phyloP scores from a whole-genome alignment of 2,329 filamentous ascomycete species.

The Alternaria panax region DNA sequence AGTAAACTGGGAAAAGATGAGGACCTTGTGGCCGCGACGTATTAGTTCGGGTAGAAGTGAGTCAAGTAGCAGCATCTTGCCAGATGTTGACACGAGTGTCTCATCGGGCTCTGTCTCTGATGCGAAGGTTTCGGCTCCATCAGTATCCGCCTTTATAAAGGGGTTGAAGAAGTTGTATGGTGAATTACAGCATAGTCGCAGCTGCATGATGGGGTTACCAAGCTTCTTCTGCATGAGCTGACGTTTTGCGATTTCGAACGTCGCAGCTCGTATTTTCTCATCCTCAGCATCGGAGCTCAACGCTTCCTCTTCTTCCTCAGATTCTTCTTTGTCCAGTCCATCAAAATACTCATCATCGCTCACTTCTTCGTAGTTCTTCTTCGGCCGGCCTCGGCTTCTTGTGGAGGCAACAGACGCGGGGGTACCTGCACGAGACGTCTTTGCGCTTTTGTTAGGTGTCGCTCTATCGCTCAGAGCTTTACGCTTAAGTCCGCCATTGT shows the following conservation, averaged over 20 bases:
- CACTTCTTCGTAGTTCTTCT: slow-evolving; percentile 70
- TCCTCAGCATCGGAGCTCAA: slow-evolving; percentile 61
- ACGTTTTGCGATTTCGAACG: slow-evolving; percentile 79
- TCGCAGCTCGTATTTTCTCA: slow-evolving; percentile 70
- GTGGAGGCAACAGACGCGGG: slow-evolving; percentile 64
- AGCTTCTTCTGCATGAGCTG: slow-evolving; percentile 92
- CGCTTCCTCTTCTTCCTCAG: slow-evolving; percentile 52
- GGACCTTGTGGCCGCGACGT: slow-evolving; percentile 78
- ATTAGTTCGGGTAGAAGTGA: slow-evolving; percentile 81
- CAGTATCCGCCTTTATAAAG: slow-evolving; percentile 64
- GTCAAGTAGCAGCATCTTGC: slow-evolving; percentile 95
- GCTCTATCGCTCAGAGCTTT: slow-evolving; percentile 57
- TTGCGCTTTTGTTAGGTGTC: slow-evolving; percentile 73
- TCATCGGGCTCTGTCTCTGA: slow-evolving; percentile 71
- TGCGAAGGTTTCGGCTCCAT: slow-evolving; percentile 52
- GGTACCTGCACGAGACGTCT: slow-evolving; percentile 77
- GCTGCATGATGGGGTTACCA: slow-evolving; percentile 90
- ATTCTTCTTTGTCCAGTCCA: slow-evolving; percentile 69
- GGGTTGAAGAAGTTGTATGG: slow-evolving; percentile 98
- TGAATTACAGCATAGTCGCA: slow-evolving; percentile 89
- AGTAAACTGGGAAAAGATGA: slow-evolving; percentile 97
- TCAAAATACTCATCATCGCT: slow-evolving; percentile 87
- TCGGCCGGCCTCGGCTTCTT: slow-evolving; percentile 63
- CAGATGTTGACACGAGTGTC: slow-evolving; percentile 82
- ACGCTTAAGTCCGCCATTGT: slow-evolving; percentile 64